phyloP scores from a whole-genome alignment of 2,329 filamentous ascomycete species.

The Botrytis squamosa region DNA sequence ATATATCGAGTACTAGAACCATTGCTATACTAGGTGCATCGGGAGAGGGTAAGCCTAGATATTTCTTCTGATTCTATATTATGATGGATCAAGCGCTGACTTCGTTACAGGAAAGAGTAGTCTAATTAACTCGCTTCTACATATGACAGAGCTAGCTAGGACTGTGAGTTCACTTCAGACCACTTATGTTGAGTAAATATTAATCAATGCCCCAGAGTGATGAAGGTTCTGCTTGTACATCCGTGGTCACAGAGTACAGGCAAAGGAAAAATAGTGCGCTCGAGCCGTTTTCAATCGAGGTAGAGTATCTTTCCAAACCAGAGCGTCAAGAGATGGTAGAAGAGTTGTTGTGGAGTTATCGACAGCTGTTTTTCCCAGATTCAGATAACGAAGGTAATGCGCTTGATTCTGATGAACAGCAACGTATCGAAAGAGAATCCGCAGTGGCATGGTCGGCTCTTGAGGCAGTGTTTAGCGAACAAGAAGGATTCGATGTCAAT shows the following conservation, averaged over 20 bases:
- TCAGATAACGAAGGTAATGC: background rate
- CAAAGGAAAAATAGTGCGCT: background rate
- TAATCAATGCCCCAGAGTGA: background rate
- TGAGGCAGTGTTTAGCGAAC: background rate
- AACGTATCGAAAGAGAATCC: background rate
- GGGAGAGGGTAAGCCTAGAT: background rate
- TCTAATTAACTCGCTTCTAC: background rate
- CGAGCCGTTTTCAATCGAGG: background rate
- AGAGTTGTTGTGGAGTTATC: background rate
- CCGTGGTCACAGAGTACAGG: background rate
- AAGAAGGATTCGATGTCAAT: background rate
- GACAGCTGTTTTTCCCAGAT: background rate
- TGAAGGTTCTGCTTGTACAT: background rate
- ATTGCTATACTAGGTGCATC: background rate
- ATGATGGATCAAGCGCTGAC: background rate
- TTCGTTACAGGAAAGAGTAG: background rate
- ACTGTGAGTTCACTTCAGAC: background rate
- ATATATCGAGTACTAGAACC: background rate
- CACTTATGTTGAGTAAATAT: background rate
- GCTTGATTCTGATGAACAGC: background rate
- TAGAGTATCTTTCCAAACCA: background rate
- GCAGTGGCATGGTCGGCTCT: conserved; percentile 1
- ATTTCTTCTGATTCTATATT: background rate
- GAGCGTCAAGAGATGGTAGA: background rate
- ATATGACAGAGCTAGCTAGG: background rate